These are phyloP conservation scores for Penicillium sp. DNA, from an alignment of 2,329 filamentous ascomycete species.

Conservation along the genomic window DNA sequence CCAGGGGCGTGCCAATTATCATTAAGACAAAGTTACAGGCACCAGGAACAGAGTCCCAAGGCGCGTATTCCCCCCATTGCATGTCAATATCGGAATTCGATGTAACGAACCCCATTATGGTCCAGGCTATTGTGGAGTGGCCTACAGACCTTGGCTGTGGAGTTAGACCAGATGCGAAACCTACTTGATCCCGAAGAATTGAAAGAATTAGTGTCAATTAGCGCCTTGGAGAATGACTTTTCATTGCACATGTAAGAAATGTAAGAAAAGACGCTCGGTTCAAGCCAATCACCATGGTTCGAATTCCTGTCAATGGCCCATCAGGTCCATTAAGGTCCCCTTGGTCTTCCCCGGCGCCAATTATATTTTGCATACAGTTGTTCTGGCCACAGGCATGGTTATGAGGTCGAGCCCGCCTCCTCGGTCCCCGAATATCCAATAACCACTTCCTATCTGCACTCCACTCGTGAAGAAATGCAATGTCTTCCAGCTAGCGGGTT, in stretches of 20 bases:
- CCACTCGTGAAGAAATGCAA: slow-evolving; percentile 5
- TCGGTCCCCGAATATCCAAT: neutral
- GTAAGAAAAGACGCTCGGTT: slow-evolving; percentile 1
- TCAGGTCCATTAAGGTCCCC: neutral
- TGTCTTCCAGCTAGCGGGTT: slow-evolving; percentile 4
- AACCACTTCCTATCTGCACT: neutral
- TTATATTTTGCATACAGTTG: neutral
- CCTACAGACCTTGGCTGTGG: slow-evolving; percentile 7
- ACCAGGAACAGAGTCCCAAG: neutral
- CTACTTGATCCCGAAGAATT: neutral
- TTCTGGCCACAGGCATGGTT: neutral
- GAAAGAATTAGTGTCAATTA: neutral
- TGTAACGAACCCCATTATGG: slow-evolving; percentile 2
- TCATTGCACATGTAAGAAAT: neutral
- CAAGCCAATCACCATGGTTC: slow-evolving; percentile 7
- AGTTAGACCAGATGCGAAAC: slow-evolving; percentile 2
- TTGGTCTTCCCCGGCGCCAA: slow-evolving; percentile 6
- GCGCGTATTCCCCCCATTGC: neutral
- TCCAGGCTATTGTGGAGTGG: slow-evolving; percentile 11
- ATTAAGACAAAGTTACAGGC: neutral
- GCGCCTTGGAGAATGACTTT: neutral
- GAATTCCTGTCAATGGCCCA: slow-evolving; percentile 7
- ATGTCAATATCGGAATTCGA: neutral
- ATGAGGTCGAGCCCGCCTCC: neutral
- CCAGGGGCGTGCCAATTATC: slow-evolving; percentile 8